phyloP scores from a whole-genome alignment of 805 yeast genomes.

The Ogataea thermomethanolica region DNA sequence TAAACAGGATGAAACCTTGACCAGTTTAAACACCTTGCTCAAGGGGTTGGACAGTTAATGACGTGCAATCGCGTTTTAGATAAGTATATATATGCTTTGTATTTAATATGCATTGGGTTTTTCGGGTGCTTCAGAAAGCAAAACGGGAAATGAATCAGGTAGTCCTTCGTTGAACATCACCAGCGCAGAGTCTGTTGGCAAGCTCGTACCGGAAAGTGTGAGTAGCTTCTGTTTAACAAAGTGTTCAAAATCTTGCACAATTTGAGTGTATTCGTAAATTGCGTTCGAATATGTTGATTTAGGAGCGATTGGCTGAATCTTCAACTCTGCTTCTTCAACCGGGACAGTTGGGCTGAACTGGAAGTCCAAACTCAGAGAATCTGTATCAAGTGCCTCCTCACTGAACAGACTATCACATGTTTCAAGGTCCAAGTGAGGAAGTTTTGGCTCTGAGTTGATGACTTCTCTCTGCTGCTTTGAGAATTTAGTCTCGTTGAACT shows the following conservation, averaged over 20 bases:
- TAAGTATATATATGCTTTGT: not conserved
- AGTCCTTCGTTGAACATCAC: slow-evolving; percentile 11
- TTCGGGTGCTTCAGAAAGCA: slow-evolving; percentile 34
- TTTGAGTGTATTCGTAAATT: slow-evolving; percentile 48
- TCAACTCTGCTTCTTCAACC: slow-evolving; percentile 5
- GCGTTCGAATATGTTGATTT: slow-evolving; percentile 28
- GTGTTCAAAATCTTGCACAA: slow-evolving; percentile 45
- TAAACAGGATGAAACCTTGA: slow-evolving; percentile 10
- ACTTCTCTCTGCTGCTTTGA: slow-evolving; percentile 1
- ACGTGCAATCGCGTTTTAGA: too few relatives aligned
- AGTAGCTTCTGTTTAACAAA: slow-evolving; percentile 29
- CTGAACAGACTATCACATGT: slow-evolving; percentile 2
- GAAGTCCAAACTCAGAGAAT: slow-evolving; percentile 9
- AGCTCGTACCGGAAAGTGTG: slow-evolving; percentile 2
- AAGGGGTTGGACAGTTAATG: not conserved
- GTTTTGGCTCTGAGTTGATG: slow-evolving; percentile 18
- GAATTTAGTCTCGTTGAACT: slow-evolving; percentile 17
- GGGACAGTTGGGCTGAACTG: slow-evolving; percentile 6
- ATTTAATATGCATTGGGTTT: slow-evolving; percentile 22
- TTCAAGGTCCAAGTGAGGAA: slow-evolving; percentile 18
- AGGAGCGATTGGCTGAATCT: slow-evolving; percentile 4
- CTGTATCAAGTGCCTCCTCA: slow-evolving; percentile 2
- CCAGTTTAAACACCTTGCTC: not conserved
- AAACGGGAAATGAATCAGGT: slow-evolving; percentile 29
- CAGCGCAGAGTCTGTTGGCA: slow-evolving; percentile 3